Evolutionary conservation across 2,329 filamentous ascomycete species (phyloP), one percentile per base, ranked within the genome.

Genomic region (Colletotrichum sp.): DNA sequence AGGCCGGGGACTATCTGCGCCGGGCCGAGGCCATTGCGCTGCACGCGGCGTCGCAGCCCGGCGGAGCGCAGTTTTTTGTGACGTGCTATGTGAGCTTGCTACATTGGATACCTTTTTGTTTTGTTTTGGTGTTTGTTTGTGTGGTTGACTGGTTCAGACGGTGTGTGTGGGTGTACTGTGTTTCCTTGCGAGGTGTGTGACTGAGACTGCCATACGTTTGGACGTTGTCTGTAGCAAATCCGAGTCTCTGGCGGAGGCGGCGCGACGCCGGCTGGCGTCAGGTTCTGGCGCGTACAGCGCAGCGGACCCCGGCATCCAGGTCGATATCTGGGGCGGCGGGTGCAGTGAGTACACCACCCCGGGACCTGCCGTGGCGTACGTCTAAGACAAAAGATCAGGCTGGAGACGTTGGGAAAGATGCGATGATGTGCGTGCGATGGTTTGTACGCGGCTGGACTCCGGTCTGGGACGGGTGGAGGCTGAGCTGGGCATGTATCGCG

Each of bases 11-110:
- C 68, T 88, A 88, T 74, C 82, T 87, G 16, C 79, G 88, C 60
- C 80, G 87, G 25, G 85, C 85, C 32, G 86, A 89, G 80, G 83
- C 84, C 16, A 86, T 88, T 70, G 87, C 86, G 13, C 81, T 88
- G 28, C 87, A 88, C 78, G 78, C 83, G 8, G 85, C 85, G 6
- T 78, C 74, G 22, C 78, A 78, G 62, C 78, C 43, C 78, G 81
- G 77, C 77, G 80, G 65, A 34, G 75, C 72, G 22, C 75, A 72
- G 39, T 70, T 72, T 52, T 77, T 75, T 69, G 72, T 75, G 75
- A 69, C 72, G 32, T 77, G 72, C 66, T 76, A 56, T 39, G 58
- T 76, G 32, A 69, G 60, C 80, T 79, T 78, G 79, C 80, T 78
- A 22, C n/a, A 22, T n/a, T 13, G n/a, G 18, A 48, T 48, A 22